Conservation (phyloP, 2,329 filamentous ascomycete genomes). For the Pyricularia grisea region DNA sequence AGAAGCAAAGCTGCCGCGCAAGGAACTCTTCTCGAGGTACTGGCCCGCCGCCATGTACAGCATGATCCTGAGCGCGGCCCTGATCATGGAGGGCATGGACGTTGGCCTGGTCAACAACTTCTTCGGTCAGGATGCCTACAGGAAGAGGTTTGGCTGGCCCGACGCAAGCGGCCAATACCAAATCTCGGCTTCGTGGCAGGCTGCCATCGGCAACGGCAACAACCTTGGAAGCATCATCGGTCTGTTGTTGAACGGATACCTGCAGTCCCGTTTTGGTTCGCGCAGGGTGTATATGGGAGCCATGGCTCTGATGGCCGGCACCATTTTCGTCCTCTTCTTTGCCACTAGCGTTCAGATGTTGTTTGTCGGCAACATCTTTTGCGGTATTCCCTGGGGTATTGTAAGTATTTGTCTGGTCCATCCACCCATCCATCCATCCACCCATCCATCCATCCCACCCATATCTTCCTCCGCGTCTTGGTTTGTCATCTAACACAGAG, state of each 20-base stretch:
- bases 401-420: constrained; percentile 4
- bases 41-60: constrained; percentile 17
- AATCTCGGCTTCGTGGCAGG: constrained; percentile 39
- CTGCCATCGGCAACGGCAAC: constrained; percentile 26
- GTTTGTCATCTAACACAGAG: neutral
- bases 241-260: constrained; percentile 36
- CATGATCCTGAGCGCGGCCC: constrained; percentile 11
- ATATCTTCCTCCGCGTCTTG: neutral
- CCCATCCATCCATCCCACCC: too few species aligned
- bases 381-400: constrained; percentile 50
- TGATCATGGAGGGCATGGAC: constrained; percentile 14
- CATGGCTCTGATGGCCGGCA: constrained; percentile 25
- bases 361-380: constrained; percentile 51
- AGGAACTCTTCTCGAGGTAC: constrained; percentile 18
- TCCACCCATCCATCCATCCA: too few species aligned
- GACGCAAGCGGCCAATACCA: constrained; percentile 22
- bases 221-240: constrained; percentile 39
- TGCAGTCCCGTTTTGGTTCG: constrained; percentile 36
- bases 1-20: constrained; percentile 13
- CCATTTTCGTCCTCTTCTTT: constrained; percentile 55
- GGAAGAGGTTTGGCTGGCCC: constrained; percentile 18
- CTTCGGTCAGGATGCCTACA: constrained; percentile 19
- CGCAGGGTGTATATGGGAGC: constrained; percentile 32
- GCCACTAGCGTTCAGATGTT: constrained; percentile 43
- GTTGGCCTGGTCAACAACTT: constrained; percentile 13